Base-by-base conservation (phyloP, 1,284 basidiomycete species). In the Fomitiporia mediterranea region DNA sequence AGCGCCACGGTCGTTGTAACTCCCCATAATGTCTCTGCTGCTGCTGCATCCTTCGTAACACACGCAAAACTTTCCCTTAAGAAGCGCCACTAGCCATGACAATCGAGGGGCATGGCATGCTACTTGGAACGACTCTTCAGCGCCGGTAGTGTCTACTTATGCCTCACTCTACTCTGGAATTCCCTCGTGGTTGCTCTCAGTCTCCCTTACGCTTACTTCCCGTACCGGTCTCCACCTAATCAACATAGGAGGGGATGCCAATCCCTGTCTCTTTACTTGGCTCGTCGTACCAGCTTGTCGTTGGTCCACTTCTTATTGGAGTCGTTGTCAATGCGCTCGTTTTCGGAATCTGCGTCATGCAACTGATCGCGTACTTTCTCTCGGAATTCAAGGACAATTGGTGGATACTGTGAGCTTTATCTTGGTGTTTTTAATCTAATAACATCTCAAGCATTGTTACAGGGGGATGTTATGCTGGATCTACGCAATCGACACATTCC, bases 301-400 rank as follows among this genome's bases (percentile, higher is more conserved):
- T 13, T 64, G 70, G 51, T 64, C 63, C 17, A 72, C 70, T 72
- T 72, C 74, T 59, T 67, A 65, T 50, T 73, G 73, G 38, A 60
- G 65, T 19, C 42, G 65, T 1, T 72, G 74, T 57, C 71, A 73
- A 19, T 49, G 61, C 39, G 63, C 66, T 23, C 61, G 67, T 30
- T 64, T 71, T 11, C 13, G 55, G 50, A 60, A 48, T 72, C 70
- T 61, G 65, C 43, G 21, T 66, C 15, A 23, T 64, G 11, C 67
- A 69, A 56, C 65, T 65, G 28, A 51, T 48, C 21, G 57, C 55
- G 1, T 69, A 69, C 39, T 65, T 62, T 56, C 60, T 59, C 17
- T 60, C 59, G 25, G 55, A 53, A 21, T 60, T 53, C 40, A 62
- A 61, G 30, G 66, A 66, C 43, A 43, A 38, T 32, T 48, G 53